Evolutionary conservation across 805 yeast genomes (phyloP), one percentile per base, ranked within the genome.

Genomic region (Pichia insulana): DNA sequence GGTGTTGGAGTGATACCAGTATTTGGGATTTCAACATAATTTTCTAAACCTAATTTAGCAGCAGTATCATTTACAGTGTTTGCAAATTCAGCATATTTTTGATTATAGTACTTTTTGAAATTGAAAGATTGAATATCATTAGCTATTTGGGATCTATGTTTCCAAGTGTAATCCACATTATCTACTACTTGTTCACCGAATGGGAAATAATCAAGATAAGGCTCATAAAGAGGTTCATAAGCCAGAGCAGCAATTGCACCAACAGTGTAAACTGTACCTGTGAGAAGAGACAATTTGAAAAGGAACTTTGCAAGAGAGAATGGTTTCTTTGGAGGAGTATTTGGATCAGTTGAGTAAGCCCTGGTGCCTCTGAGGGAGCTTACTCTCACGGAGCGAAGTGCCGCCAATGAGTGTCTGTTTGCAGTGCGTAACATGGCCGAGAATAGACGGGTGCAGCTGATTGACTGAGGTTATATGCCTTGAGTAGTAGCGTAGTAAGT

Each of bases 131-230:
- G 36, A 10, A 58, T 28, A 39, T 53, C 57, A 20, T 51, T 56
- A 12, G 13, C 15, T 4, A 28, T 28, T n/a, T 28, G 31, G 6
- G 31, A 6, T 30, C 35, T 48, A 34, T 58, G 59, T 34, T 52
- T 51, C 47, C 50, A 45, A 20, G 55, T 48, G 40, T 56, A 63
- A 49, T 80, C 84, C 40, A 72, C 64, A 8, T 57, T 52, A 41
- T 75, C 74, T 26, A 80, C 70, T 26, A 73, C 61, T 18, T 62
- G 60, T 51, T 78, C 83, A 31, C 78, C 84, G 39, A 71, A 68
- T 16, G 92, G 92, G 36, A 81, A 73, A 45, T 72, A 73, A 49
- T 78, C 79, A 18, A 78, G 68, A 59, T 78, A 81, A 36, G 67
- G 49, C 50, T 81, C 85, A 50, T 76, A 79, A 56, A 80, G 70